These are phyloP conservation scores for Pugionium dolabratum DNA, from an alignment of 345 rosid genomes.

Conservation along the genomic window DNA sequence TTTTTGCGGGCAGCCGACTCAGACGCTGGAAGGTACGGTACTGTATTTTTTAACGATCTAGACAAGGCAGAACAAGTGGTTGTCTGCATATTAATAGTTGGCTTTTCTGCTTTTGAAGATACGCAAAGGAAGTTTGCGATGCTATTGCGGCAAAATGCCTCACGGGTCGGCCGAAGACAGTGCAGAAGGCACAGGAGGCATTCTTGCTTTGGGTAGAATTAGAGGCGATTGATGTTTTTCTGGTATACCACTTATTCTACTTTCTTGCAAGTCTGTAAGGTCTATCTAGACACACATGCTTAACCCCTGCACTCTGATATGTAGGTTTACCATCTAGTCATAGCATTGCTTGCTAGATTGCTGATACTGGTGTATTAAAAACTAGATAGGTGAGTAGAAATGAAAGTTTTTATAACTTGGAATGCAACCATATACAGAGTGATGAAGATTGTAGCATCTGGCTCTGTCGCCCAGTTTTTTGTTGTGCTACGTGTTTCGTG, in stretches of 20 bases:
- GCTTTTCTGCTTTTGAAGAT: constrained; percentile 49
- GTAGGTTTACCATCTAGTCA: constrained; percentile 14
- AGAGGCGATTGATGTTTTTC: constrained; percentile 88
- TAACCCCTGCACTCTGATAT: not conserved
- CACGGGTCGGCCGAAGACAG: constrained; percentile 93
- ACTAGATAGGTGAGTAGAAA: constrained; percentile 23
- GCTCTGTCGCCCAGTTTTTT: not conserved
- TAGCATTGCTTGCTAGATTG: constrained; percentile 19
- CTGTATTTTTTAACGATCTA: constrained; percentile 6
- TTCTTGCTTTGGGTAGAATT: constrained; percentile 97
- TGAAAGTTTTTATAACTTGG: constrained; percentile 11
- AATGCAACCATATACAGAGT: constrained; percentile 20
- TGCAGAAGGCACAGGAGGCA: constrained; percentile 88
- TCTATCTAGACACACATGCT: not conserved
- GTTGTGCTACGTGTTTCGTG: constrained; percentile 12
- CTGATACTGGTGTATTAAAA: constrained; percentile 13
- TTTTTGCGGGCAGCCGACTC: constrained; percentile 89
- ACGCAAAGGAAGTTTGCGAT: constrained; percentile 92
- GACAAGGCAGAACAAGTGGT: not conserved
- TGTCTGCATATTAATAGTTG: constrained; percentile 27
- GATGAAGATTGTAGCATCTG: constrained; percentile 4
- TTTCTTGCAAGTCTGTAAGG: constrained; percentile 17
- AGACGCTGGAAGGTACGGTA: constrained; percentile 81
- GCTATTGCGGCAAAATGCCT: constrained; percentile 90
- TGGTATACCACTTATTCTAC: constrained; percentile 51